These are phyloP conservation scores for Claviceps lovelessii DNA, from an alignment of 2,329 filamentous ascomycete genomes.

Conservation along the genomic window DNA sequence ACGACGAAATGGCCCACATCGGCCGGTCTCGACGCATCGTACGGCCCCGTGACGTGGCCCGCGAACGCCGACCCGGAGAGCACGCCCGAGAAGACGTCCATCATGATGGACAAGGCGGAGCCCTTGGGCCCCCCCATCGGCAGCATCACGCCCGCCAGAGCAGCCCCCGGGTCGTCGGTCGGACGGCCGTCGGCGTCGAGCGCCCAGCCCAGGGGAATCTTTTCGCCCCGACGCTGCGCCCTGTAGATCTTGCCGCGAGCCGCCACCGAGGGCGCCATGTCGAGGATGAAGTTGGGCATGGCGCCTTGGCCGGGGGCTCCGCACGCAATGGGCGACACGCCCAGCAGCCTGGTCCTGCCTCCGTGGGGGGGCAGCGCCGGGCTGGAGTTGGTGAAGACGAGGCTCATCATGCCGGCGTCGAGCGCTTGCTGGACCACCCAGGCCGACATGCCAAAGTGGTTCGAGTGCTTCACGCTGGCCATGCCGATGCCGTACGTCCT, in stretches of 20 bases:
- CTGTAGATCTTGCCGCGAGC: constrained; percentile 63
- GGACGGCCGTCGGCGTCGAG: constrained; percentile 53
- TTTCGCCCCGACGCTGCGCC: constrained; percentile 50
- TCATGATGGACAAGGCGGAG: constrained; percentile 64
- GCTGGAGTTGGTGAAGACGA: constrained; percentile 59
- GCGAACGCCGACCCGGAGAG: constrained; percentile 67
- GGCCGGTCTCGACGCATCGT: constrained; percentile 52
- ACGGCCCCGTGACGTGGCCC: constrained; percentile 61
- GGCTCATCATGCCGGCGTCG: constrained; percentile 54
- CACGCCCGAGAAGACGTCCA: constrained; percentile 77
- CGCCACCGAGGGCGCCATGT: constrained; percentile 58
- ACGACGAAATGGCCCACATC: constrained; percentile 65
- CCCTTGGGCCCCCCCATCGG: constrained; percentile 80
- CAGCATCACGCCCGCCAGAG: constrained; percentile 66
- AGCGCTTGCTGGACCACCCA: constrained; percentile 69
- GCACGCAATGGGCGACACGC: constrained; percentile 60
- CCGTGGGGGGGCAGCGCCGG: constrained; percentile 61
- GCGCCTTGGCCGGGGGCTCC: constrained; percentile 51
- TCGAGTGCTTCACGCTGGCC: constrained; percentile 60
- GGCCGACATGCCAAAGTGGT: constrained; percentile 73
- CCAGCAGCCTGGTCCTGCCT: constrained; percentile 53
- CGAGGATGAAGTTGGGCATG: constrained; percentile 50
- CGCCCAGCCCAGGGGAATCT: constrained; percentile 61
- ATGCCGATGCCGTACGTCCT: constrained; percentile 56
- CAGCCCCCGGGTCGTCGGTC: constrained; percentile 58